A percentile compares a stretch with the other conserved stretches of the same genome.
phyloP scores from a whole-genome alignment of 257 asterid species.

The Solanum rostratum region DNA sequence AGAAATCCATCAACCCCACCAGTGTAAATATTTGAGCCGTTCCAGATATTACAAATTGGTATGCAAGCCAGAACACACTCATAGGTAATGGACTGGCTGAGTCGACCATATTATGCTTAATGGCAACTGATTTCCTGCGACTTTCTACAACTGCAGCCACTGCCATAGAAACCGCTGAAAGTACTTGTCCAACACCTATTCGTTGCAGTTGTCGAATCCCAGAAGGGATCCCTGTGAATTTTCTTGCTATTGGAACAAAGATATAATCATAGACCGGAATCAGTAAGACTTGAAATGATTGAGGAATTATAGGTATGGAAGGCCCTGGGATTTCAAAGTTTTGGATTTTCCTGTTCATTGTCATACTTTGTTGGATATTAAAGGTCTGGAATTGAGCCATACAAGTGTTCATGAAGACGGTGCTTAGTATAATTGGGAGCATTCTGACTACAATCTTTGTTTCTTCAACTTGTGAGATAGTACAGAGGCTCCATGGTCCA shows the following conservation, averaged over 20 bases:
- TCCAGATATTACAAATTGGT: conserved; percentile 44
- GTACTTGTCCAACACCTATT: neutral
- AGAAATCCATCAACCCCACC: conserved; percentile 60
- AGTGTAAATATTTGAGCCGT: conserved; percentile 48
- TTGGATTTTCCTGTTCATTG: conserved; percentile 46
- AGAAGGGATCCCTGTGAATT: neutral
- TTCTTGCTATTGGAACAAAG: conserved; percentile 9
- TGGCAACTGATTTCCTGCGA: conserved; percentile 26
- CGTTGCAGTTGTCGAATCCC: conserved; percentile 19
- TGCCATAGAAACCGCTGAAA: neutral
- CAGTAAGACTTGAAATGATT: conserved; percentile 20
- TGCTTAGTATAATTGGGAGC: conserved; percentile 63
- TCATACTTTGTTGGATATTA: conserved; percentile 55
- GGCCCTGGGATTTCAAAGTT: conserved; percentile 48
- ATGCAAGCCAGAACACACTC: conserved; percentile 56
- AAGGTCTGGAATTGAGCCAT: conserved; percentile 78
- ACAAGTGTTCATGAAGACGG: conserved; percentile 67
- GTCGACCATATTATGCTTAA: conserved; percentile 41
- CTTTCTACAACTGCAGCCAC: neutral
- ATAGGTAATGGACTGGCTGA: conserved; percentile 39
- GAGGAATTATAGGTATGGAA: conserved; percentile 55
- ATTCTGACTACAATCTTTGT: conserved; percentile 52
- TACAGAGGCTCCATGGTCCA: conserved; percentile 43
- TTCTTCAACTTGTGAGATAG: conserved; percentile 63
- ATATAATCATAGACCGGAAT: conserved; percentile 10